Evolutionary conservation across 768 basidiomycete genomes (phyloP), one percentile per base, ranked within the genome.

Genomic region (Trametes gibbosa): DNA sequence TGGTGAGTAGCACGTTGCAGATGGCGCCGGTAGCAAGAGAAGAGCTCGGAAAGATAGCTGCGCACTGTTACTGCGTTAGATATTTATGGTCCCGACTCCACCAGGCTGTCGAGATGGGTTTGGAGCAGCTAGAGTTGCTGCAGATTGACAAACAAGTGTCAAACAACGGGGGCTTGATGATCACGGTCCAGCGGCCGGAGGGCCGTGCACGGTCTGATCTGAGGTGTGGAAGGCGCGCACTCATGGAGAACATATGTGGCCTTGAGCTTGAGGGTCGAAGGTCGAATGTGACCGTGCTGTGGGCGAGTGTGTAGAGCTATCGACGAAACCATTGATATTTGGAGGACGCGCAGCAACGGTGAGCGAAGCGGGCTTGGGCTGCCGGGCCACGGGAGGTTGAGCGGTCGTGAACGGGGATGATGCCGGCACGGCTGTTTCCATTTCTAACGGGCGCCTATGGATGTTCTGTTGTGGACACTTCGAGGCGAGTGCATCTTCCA

Each of bases 341-440:
- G n/a, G n/a, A n/a, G n/a, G n/a, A n/a, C n/a, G n/a, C n/a, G n/a
- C n/a, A n/a, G n/a, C n/a, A n/a, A n/a, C n/a, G n/a, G 42, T 46
- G 43, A 19, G 43, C 6, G n/a, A 46, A 29, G 25, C 37, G 2
- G 13, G 17, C n/a, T n/a, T n/a, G n/a, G n/a, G n/a, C n/a, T n/a
- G n/a, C n/a, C n/a, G n/a, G n/a, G n/a, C n/a, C n/a, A 21, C 32
- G 40, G 16, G 25, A 23, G 14, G 29, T n/a, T n/a, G n/a, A n/a
- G n/a, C 34, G 56, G 56, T 50, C 42, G 56, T 29, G 50, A 45
- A 34, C 47, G 49, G 53, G 13, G 60, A 23, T 50, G 61, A 62
- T 62, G 61, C 61, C 61, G 61, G 32, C 41, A 16, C 61, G 61
- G 61, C 61, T 45, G 61, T 62, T 62, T 53, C 54, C 61, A 57